phyloP scores from a whole-genome alignment of 176 grass and related monocot species.

The Avena atlantica region DNA sequence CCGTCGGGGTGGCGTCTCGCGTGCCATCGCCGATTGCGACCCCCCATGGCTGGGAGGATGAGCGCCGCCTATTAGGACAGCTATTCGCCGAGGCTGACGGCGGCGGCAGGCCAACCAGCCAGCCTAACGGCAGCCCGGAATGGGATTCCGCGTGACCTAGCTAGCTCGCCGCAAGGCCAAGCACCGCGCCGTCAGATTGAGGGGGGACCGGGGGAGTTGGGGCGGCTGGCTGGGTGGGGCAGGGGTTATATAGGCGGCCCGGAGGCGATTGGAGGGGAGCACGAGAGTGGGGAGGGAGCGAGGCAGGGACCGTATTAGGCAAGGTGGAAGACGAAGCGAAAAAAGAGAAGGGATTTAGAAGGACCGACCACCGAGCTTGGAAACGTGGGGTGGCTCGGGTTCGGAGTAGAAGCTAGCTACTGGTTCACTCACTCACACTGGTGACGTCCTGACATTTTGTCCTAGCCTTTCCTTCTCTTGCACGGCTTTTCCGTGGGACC shows the following conservation, averaged over 20 bases:
- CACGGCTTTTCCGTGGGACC: too few relatives aligned
- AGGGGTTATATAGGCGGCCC: slow-evolving; percentile 10
- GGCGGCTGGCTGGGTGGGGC: neutral
- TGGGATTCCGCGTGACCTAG: slow-evolving; percentile 3
- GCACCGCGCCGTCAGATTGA: neutral
- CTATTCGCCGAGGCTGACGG: neutral
- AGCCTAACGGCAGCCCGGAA: neutral
- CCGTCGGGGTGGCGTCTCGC: neutral
- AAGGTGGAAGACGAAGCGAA: slow-evolving; percentile 2
- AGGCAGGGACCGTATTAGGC: neutral
- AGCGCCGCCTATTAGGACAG: neutral
- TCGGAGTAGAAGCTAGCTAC: neutral
- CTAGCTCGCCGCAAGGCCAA: neutral
- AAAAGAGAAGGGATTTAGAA: neutral
- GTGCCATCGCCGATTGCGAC: neutral
- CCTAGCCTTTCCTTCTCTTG: too few relatives aligned
- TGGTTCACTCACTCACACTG: neutral
- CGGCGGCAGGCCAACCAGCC: neutral
- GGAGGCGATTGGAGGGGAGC: neutral
- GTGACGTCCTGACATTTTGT: too few relatives aligned
- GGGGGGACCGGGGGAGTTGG: neutral
- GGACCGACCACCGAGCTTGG: neutral
- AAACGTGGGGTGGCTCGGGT: neutral
- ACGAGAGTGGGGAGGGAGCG: neutral
- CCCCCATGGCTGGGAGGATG: slow-evolving; percentile 13